A percentile compares a stretch with the other conserved stretches of the same genome.
Evolutionary conservation across 2,329 filamentous ascomycete genomes (phyloP).

Genomic region (Pyrenophora graminea): DNA sequence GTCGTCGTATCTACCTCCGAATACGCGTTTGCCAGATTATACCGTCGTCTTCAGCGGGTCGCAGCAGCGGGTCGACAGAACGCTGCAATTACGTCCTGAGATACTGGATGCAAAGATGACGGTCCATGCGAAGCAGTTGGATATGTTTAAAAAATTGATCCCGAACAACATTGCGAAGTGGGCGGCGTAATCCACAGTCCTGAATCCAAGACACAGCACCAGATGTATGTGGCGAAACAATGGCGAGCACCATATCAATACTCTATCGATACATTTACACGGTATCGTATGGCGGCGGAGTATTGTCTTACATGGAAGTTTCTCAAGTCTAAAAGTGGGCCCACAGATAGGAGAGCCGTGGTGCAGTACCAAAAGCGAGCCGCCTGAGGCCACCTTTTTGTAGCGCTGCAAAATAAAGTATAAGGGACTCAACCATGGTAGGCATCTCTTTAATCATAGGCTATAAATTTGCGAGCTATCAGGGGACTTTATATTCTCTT

Average conservation of each 20-base stretch:
- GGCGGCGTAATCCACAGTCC: conserved; percentile 16
- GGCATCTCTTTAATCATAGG: too few relatives aligned
- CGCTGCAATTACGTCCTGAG: conserved; percentile 39
- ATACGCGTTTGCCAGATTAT: conserved; percentile 50
- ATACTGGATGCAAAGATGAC: conserved; percentile 33
- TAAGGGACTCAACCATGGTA: too few relatives aligned
- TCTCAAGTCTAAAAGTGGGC: too few relatives aligned
- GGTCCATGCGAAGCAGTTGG: conserved; percentile 43
- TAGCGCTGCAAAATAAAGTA: too few relatives aligned
- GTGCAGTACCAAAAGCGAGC: too few relatives aligned
- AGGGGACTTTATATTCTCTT: too few relatives aligned
- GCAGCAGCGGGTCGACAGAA: conserved; percentile 47
- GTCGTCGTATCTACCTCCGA: conserved; percentile 39
- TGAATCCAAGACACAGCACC: neutral
- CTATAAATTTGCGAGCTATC: too few relatives aligned
- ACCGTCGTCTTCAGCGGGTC: conserved; percentile 51
- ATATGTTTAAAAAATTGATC: conserved; percentile 42
- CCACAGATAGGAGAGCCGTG: too few relatives aligned
- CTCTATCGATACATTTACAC: neutral
- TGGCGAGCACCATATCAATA: neutral
- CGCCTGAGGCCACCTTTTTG: too few relatives aligned
- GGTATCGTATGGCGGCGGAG: too few relatives aligned
- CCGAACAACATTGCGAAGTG: conserved; percentile 46
- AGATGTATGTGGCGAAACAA: neutral
- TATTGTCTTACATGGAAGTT: too few relatives aligned